phyloP scores from a whole-genome alignment of 805 yeast genomes.

The Spathaspora arborariae region DNA sequence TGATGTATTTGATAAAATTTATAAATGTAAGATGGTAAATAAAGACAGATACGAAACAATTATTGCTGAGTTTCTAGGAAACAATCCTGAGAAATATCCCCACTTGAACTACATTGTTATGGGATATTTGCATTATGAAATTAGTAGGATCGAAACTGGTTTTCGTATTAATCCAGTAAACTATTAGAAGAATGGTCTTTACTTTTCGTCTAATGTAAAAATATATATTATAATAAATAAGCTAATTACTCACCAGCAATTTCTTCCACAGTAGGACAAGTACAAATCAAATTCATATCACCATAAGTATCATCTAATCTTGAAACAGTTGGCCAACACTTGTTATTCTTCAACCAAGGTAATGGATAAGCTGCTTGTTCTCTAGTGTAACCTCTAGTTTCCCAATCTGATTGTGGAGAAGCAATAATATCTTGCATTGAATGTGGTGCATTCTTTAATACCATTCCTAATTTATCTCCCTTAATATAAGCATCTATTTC shows the following conservation, averaged over 20 bases:
- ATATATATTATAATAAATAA: neutral
- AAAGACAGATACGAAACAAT: too few relatives aligned
- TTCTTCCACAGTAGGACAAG: constrained; percentile 86
- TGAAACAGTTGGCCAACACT: constrained; percentile 94
- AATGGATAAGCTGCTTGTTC: constrained; percentile 93
- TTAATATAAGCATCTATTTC: constrained; percentile 75
- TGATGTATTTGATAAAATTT: too few relatives aligned
- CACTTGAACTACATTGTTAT: too few relatives aligned
- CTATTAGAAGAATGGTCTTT: too few relatives aligned
- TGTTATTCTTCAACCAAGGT: constrained; percentile 63
- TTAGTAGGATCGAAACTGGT: too few relatives aligned
- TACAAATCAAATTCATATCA: constrained; percentile 86
- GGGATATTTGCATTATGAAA: too few relatives aligned
- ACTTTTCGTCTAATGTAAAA: neutral
- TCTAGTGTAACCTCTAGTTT: constrained; percentile 79
- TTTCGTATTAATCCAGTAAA: too few relatives aligned
- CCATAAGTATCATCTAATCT: constrained; percentile 95
- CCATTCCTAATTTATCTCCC: constrained; percentile 62
- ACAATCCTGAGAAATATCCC: too few relatives aligned
- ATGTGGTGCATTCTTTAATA: constrained; percentile 90
- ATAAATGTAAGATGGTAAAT: too few relatives aligned
- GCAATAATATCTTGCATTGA: constrained; percentile 72
- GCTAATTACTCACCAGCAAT: constrained; percentile 38
- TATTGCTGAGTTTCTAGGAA: too few relatives aligned
- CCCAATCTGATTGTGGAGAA: constrained; percentile 62